A percentile compares a stretch with the other conserved stretches of the same genome.
These are phyloP conservation scores for Vanilla planifolia DNA, from an alignment of 106 monocot species.

Conservation along the genomic window DNA sequence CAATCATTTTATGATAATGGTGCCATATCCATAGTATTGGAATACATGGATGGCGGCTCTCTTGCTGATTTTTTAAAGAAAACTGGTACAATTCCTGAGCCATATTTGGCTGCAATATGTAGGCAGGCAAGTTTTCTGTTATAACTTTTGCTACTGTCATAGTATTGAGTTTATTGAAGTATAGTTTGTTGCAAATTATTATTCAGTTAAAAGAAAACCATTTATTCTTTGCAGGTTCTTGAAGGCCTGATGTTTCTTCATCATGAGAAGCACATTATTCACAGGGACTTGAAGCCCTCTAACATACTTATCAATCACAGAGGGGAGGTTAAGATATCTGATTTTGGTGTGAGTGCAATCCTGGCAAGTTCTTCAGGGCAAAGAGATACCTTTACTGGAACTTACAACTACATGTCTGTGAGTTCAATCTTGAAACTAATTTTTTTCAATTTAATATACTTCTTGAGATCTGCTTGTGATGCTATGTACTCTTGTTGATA, in stretches of 20 bases:
- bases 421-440: conserved; percentile 20
- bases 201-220: conserved; percentile 7
- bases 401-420: conserved; percentile 84
- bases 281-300: conserved; percentile 86
- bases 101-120: conserved; percentile 81
- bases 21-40: conserved; percentile 78
- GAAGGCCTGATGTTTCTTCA: conserved; percentile 79
- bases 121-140: conserved; percentile 55
- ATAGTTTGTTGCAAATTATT: neutral
- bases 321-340: conserved; percentile 93
- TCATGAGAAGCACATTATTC: conserved; percentile 77
- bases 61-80: conserved; percentile 57
- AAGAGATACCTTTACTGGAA: conserved; percentile 76
- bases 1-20: conserved; percentile 85
- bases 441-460: too few relatives aligned
- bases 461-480: too few relatives aligned
- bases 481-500: too few relatives aligned
- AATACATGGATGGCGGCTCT: conserved; percentile 98
- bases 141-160: neutral
- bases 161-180: neutral
- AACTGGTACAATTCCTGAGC: conserved; percentile 76
- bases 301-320: conserved; percentile 86
- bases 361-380: conserved; percentile 50
- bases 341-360: conserved; percentile 88
- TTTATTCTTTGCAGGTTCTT: conserved; percentile 46